Evolutionary conservation across 2,329 filamentous ascomycete species (phyloP).

Genomic region (Elsinoe perseae): DNA sequence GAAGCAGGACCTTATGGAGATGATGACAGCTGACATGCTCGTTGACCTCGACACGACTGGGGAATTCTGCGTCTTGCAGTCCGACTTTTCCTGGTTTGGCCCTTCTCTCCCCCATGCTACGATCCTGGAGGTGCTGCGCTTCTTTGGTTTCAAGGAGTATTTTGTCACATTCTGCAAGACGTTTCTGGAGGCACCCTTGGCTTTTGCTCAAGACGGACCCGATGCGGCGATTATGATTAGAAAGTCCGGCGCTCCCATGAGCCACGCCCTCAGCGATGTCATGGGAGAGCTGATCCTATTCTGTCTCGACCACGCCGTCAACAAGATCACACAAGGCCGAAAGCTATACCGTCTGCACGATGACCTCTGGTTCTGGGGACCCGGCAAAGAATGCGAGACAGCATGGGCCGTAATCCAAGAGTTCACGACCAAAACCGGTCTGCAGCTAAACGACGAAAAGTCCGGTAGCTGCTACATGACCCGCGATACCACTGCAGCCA

Average conservation of each 20-base stretch:
- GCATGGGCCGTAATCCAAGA: slow-evolving; percentile 53
- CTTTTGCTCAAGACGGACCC: slow-evolving; percentile 48
- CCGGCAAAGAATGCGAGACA: slow-evolving; percentile 45
- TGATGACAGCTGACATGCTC: slow-evolving; percentile 49
- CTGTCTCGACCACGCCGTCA: slow-evolving; percentile 58
- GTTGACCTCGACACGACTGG: slow-evolving; percentile 42
- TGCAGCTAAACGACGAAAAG: slow-evolving; percentile 52
- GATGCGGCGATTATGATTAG: slow-evolving; percentile 39
- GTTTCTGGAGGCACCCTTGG: slow-evolving; percentile 53
- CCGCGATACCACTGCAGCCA: slow-evolving; percentile 1
- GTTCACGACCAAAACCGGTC: slow-evolving; percentile 50
- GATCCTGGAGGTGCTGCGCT: slow-evolving; percentile 49
- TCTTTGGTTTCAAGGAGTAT: slow-evolving; percentile 49
- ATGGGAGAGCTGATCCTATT: slow-evolving; percentile 56
- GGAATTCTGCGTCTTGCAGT: slow-evolving; percentile 48
- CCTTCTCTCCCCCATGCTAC: slow-evolving; percentile 53
- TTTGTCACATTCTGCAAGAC: slow-evolving; percentile 54
- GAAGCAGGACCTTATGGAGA: slow-evolving; percentile 51
- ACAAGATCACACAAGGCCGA: slow-evolving; percentile 47
- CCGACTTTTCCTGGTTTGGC: slow-evolving; percentile 53
- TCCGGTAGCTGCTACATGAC: slow-evolving; percentile 45
- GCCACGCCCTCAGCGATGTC: slow-evolving; percentile 51
- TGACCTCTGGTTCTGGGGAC: slow-evolving; percentile 60
- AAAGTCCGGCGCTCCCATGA: slow-evolving; percentile 52
- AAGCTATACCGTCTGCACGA: slow-evolving; percentile 57